Base-by-base conservation (phyloP, 768 basidiomycete species). In the Amanita exitialis region DNA sequence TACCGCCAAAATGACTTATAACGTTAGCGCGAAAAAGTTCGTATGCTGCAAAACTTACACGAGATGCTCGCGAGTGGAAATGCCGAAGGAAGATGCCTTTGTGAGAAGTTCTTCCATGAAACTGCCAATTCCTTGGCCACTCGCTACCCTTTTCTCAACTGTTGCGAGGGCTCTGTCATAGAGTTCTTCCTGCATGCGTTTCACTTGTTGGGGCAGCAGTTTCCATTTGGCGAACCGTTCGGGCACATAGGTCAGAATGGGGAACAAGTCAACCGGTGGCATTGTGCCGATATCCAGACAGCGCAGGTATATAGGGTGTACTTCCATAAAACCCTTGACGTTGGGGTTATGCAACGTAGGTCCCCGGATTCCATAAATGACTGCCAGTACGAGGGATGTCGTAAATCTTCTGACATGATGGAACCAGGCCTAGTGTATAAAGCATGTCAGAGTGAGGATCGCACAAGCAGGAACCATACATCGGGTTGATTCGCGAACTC, bases 221-320 rank as follows among this genome's bases (percentile, higher is more conserved):
- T 70, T 70, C 69, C 69, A 69, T 7, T 57, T 48, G 4, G 67
- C 66, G 57, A 58, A 69, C 3, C 67, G 58, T 43, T 63, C 66
- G 3, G 69, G 69, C 2, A 70, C 57, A 37, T 62, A 57, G 21
- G 57, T 57, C 9, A 70, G 55, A 25, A 66, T 52, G 2, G 69
- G 67, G 32, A 69, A 51, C n/a, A 65, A 35, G 46, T 69, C 69
- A 6, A 69, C 53, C 5, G 69, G 69, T 4, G 69, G 66, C 41
- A 64, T 58, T n/a, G 65, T 62, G n/a, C 68, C 66, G 15, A 65
- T 60, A 25, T 64, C 64, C 16, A 66, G 50, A 8, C 60, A 57
- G 6, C 59, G 48, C 7, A 58, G 52, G 56, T 61, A 66, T 30
- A 59, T 47, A 23, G 61, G 59, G 44, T 62, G 56, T 27, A 54